Evolutionary conservation across 495 filamentous ascomycete genomes (phyloP).

Genomic region (Extremus antarcticus): DNA sequence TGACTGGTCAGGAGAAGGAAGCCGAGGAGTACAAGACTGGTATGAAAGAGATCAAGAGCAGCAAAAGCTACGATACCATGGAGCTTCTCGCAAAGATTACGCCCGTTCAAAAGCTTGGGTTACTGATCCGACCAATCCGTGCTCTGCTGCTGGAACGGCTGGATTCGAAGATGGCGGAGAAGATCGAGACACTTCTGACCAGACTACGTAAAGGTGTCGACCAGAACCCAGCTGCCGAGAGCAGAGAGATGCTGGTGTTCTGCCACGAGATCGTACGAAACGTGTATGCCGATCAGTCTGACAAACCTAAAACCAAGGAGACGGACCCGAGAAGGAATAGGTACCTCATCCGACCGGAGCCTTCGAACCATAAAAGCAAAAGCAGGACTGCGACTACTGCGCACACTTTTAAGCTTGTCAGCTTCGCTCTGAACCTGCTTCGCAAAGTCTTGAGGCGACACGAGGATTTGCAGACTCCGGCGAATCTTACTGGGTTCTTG

Average conservation of each 20-base stretch:
- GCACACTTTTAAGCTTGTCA: conserved; percentile 69
- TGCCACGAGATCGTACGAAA: conserved; percentile 88
- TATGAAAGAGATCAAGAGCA: conserved; percentile 96
- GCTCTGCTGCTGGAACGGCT: conserved; percentile 70
- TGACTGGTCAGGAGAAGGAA: conserved; percentile 94
- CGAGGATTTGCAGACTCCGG: conserved; percentile 61
- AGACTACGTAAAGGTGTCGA: conserved; percentile 74
- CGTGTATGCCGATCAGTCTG: conserved; percentile 50
- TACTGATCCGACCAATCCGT: conserved; percentile 66
- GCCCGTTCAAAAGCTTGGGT: conserved; percentile 59
- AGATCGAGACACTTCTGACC: conserved; percentile 80
- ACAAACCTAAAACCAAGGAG: conserved; percentile 30
- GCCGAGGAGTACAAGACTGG: conserved; percentile 88
- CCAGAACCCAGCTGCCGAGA: conserved; percentile 63
- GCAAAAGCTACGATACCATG: conserved; percentile 96
- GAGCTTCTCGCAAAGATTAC: conserved; percentile 76
- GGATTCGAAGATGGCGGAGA: conserved; percentile 63
- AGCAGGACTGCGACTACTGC: conserved; percentile 56
- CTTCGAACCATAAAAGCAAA: conserved; percentile 52
- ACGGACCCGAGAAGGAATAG: conserved; percentile 49
- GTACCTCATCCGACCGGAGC: conserved; percentile 66
- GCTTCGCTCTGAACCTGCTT: conserved; percentile 78
- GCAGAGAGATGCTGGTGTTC: conserved; percentile 72
- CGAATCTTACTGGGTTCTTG: conserved; percentile 72
- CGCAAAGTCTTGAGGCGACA: conserved; percentile 72